phyloP scores from a whole-genome alignment of 2,329 filamentous ascomycete species.

The Fusarium sp. region DNA sequence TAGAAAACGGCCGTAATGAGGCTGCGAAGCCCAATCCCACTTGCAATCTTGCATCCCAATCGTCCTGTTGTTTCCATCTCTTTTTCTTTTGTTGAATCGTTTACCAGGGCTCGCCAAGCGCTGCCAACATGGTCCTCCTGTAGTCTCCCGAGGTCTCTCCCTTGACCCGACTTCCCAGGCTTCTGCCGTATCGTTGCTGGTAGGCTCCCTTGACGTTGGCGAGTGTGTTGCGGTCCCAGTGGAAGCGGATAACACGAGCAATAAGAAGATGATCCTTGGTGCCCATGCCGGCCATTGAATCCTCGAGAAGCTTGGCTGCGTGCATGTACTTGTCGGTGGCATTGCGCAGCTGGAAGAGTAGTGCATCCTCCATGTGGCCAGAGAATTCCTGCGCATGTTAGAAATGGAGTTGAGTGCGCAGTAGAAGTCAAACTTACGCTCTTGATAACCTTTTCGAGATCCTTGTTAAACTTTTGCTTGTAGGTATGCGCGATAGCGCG shows the following conservation, averaged over 20 bases:
- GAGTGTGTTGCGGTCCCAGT: conserved; percentile 85
- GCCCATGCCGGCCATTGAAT: conserved; percentile 86
- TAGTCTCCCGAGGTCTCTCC: conserved; percentile 91
- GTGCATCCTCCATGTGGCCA: conserved; percentile 90
- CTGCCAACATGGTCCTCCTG: conserved; percentile 79
- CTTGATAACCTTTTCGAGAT: conserved; percentile 79
- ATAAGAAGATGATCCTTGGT: conserved; percentile 88
- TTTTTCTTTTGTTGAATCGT: neutral
- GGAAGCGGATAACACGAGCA: conserved; percentile 79
- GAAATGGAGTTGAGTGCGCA: neutral
- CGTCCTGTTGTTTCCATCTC: neutral
- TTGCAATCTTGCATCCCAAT: conserved; percentile 5
- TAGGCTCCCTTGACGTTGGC: conserved; percentile 84
- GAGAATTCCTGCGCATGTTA: conserved; percentile 74
- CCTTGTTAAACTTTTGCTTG: conserved; percentile 75
- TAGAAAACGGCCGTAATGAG: conserved; percentile 20
- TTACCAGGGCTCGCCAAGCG: conserved; percentile 60
- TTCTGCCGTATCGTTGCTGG: conserved; percentile 75
- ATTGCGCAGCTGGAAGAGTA: conserved; percentile 81
- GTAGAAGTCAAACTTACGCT: conserved; percentile 60
- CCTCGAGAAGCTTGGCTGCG: conserved; percentile 85
- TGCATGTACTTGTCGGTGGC: conserved; percentile 86
- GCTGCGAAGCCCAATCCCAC: conserved; percentile 9
- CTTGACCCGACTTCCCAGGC: conserved; percentile 76
- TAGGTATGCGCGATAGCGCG: conserved; percentile 84